Conservation (phyloP, 129 eudicot genomes). For the Artemisia annua region DNA sequence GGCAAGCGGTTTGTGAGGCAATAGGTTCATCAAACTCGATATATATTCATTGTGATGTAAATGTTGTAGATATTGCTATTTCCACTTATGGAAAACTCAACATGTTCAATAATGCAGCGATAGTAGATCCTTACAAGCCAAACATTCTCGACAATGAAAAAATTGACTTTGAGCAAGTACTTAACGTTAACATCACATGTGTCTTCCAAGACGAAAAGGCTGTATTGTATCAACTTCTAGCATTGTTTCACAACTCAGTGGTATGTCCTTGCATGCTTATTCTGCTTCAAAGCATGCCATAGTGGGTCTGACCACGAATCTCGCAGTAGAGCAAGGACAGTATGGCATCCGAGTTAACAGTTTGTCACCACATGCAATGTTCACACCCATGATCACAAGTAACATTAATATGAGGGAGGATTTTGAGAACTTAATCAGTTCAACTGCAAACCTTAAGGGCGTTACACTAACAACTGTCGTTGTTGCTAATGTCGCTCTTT, state of each 20-base stretch:
- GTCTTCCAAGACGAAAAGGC: constrained; percentile 28
- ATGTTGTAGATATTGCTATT: too few relatives aligned
- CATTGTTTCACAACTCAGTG: constrained; percentile 26
- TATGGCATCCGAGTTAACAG: constrained; percentile 59
- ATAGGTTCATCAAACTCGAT: too few relatives aligned
- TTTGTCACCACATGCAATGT: constrained; percentile 40
- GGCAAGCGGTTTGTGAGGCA: too few relatives aligned
- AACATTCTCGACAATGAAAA: constrained; percentile 41
- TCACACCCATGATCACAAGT: constrained; percentile 32
- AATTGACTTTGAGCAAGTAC: constrained; percentile 31
- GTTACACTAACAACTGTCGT: constrained; percentile 29
- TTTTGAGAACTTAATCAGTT: constrained; percentile 14
- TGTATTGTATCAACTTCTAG: constrained; percentile 47
- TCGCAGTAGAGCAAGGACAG: constrained; percentile 48
- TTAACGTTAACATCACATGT: constrained; percentile 12
- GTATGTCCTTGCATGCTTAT: constrained; percentile 43
- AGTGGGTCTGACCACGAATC: constrained; percentile 45
- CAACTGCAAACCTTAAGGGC: constrained; percentile 12
- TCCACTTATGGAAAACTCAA: too few relatives aligned
- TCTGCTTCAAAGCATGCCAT: constrained; percentile 50
- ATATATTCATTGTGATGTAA: too few relatives aligned
- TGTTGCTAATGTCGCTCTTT: constrained; percentile 55
- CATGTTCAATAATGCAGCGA: too few relatives aligned
- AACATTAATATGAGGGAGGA: constrained; percentile 30
- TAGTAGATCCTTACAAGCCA: constrained; percentile 20